These are phyloP conservation scores for Ceratocystis diversiconidia DNA, from an alignment of 2,329 filamentous ascomycete genomes.

Conservation along the genomic window DNA sequence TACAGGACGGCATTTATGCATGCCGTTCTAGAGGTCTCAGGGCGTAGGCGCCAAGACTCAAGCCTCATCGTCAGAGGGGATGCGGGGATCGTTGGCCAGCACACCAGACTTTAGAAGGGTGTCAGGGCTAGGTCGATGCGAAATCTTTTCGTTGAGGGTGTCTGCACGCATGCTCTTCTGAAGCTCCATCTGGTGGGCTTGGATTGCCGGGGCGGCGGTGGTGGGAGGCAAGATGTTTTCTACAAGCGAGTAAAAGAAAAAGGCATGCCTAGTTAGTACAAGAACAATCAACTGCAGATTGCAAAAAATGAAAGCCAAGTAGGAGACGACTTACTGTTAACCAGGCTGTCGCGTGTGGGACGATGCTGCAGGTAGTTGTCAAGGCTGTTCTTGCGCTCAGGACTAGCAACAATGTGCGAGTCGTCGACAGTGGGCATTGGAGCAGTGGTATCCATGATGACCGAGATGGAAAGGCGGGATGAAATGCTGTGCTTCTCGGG, in stretches of 20 bases:
- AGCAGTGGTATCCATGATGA: not conserved
- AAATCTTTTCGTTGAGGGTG: conserved; percentile 73
- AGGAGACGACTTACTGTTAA: conserved; percentile 35
- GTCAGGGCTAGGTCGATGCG: conserved; percentile 61
- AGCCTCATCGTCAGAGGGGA: conserved; percentile 28
- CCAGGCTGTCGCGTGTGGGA: conserved; percentile 59
- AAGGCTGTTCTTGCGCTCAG: conserved; percentile 50
- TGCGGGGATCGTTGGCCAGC: conserved; percentile 51
- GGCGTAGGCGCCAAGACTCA: not conserved
- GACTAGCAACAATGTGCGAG: conserved; percentile 41
- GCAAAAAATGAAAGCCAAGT: not conserved
- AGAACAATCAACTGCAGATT: not conserved
- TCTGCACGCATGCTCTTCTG: conserved; percentile 80
- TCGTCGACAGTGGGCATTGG: conserved; percentile 34
- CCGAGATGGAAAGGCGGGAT: not conserved
- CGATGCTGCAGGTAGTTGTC: conserved; percentile 60
- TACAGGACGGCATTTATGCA: not conserved
- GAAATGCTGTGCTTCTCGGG: not conserved
- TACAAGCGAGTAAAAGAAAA: conserved; percentile 25
- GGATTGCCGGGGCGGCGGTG: conserved; percentile 61
- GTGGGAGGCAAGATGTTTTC: conserved; percentile 78
- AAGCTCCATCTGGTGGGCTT: conserved; percentile 70
- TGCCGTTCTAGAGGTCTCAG: not conserved
- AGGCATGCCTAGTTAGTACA: not conserved
- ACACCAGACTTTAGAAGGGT: conserved; percentile 68